Conservation (phyloP, 176 grass and related monocot genomes). For the Canna indica region DNA sequence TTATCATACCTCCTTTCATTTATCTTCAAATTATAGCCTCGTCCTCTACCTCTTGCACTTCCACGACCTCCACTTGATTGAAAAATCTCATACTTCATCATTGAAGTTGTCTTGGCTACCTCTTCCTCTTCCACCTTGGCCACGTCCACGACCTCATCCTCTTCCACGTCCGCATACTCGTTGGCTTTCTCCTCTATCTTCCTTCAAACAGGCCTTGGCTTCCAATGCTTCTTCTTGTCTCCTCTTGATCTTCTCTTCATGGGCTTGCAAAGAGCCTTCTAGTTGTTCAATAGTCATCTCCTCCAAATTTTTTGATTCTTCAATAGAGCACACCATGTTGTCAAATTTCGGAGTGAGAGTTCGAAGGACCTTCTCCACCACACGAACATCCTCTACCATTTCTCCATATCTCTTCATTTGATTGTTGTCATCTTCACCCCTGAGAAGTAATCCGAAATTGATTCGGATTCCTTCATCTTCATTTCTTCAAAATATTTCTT, state of each 20-base stretch:
- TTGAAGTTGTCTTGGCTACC: neutral
- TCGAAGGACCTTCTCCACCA: no score
- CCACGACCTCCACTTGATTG: neutral
- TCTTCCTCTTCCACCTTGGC: neutral
- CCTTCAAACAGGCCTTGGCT: no score
- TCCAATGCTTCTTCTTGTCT: no score
- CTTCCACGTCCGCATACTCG: neutral
- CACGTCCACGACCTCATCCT: neutral
- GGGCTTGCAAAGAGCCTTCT: no score
- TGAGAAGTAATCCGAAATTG: neutral
- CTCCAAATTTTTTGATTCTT: no score
- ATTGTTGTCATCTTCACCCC: neutral
- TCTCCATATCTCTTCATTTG: neutral
- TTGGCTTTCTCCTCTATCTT: neutral
- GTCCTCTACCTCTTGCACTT: neutral
- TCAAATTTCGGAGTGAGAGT: neutral
- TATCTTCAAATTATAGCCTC: no score
- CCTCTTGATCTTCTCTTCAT: no score
- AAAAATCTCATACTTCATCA: neutral
- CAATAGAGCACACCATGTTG: neutral
- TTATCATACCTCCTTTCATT: no score
- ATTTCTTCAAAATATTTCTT: neutral
- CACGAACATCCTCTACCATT: neutral
- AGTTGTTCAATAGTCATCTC: no score
- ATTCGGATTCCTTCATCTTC: neutral